Evolutionary conservation across 257 asterid genomes (phyloP), one percentile per base, ranked within the genome.

Genomic region (Solanum commersonii): DNA sequence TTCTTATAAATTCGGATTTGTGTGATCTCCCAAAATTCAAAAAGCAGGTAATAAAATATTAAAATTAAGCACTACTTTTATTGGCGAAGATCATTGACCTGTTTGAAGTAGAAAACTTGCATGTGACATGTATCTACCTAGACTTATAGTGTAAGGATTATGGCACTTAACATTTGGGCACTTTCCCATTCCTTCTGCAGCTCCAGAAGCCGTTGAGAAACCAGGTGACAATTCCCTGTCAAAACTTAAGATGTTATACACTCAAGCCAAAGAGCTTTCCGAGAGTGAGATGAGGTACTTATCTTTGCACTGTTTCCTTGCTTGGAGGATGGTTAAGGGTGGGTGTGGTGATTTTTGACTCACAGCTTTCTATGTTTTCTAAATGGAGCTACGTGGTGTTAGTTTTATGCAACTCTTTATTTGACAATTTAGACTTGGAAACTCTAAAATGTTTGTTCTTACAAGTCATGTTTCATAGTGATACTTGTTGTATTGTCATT

Each of bases 141-240:
- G 68, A 81, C 6, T 31, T 49, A 16, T 46, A 18, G 27, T 49
- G 42, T 49, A 49, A 76, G 46, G 14, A 44, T 25, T 40, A 78
- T 44, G 63, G 14, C 63, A 49, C 68, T 82, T 49, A 29, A 63
- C 40, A 16, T 46, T 79, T 72, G 31, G 27, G 38, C 84, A 34
- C 67, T 89, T 86, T 40, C 85, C 76, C 25, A 10, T 79, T 90
- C 84, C 78, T 78, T 42, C n/a, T 86, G 91, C 95, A 97, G 99
- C 95, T 88, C 99, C 98, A 27, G 98, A 94, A 89, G 90, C 93
- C 59, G 98, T 97, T 83, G 98, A 97, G 89, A 96, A 94, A 92
- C 96, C 99, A 27, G 96, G 96, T 84, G 99, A 97, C 90, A 92
- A 82, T 91, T 97, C 99, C 60, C 90, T 97, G 44, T 81, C 93